Evolutionary conservation across 1,139 yeast genomes (phyloP), one percentile per base, ranked within the genome.

Genomic region (Scheffersomyces illinoinensis): DNA sequence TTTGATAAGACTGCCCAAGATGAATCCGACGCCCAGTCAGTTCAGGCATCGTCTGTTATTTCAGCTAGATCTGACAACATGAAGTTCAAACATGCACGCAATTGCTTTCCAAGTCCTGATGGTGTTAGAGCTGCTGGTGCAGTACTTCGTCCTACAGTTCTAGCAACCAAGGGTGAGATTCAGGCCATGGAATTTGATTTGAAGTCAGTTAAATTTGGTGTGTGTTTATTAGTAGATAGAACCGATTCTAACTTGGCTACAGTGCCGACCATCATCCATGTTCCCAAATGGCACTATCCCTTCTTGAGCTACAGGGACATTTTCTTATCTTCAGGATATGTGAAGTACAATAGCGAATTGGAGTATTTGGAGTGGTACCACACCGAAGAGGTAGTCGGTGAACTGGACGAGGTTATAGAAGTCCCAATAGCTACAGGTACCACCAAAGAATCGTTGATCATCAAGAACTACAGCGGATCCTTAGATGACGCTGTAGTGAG

Each of bases 281-380:
- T 91, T 26, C 98, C 98, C 0, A 78, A 78, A 46, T 83, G 86
- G 81, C 97, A 93, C 69, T 92, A 81, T 66, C 86, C 70, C 56
- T 76, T 53, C 78, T 82, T 66, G 71, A 79, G 67, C 57, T 78
- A 82, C 56, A 75, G 74, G 14, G 84, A 81, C 50, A 79, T 80
- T 43, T 73, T 72, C 33, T 75, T 84, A 20, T 78, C 87, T 4
- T 76, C 86, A 0, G 97, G 97, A 59, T 63, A 73, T 23, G 83
- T 86, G 63, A 77, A 77, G 56, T 83, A 82, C 62, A 84, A 85
- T 64, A 78, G 78, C 12, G 71, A 76, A 4, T 72, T 77, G 21
- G 91, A 89, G 62, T 76, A 86, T 53, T 69, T 92, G 58, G 87
- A 85, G 65, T 92, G 97, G 97, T 77, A 78, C 65, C 96, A 90